Percentiles rank a stretch among this genome's conserved stretches.
phyloP scores from a whole-genome alignment of 768 basidiomycete genomes.

The Kwoniella europaea region DNA sequence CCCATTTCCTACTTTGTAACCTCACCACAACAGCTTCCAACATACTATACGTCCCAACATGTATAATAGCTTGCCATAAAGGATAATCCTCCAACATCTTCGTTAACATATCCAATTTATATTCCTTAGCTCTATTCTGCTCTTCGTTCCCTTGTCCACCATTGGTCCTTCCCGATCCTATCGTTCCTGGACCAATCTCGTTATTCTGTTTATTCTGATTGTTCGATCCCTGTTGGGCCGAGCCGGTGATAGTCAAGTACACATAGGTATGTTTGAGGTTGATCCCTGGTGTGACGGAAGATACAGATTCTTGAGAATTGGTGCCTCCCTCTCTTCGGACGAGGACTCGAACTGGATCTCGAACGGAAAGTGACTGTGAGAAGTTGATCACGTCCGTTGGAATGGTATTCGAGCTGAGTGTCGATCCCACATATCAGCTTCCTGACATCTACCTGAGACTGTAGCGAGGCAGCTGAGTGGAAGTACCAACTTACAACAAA shows the following conservation, averaged over 20 bases:
- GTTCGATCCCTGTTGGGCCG: conserved; percentile 65
- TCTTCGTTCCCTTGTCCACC: conserved; percentile 45
- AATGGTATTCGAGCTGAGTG: conserved; percentile 93
- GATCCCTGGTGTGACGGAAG: conserved; percentile 51
- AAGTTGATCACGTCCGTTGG: conserved; percentile 89
- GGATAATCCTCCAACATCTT: conserved; percentile 68
- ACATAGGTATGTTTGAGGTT: conserved; percentile 89
- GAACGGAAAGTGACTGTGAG: conserved; percentile 86
- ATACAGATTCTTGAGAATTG: conserved; percentile 54
- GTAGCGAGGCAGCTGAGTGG: not conserved
- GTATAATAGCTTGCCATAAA: conserved; percentile 57
- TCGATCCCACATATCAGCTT: conserved; percentile 70
- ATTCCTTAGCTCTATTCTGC: conserved; percentile 55
- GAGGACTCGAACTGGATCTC: conserved; percentile 96
- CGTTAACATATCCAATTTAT: conserved; percentile 75
- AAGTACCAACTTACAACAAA: conserved; percentile 48
- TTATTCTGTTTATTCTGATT: conserved; percentile 61
- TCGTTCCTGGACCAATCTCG: conserved; percentile 68
- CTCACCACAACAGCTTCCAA: conserved; percentile 56
- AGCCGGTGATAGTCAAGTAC: conserved; percentile 86
- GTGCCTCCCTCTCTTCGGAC: conserved; percentile 70
- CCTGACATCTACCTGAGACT: too few species aligned
- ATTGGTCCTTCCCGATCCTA: conserved; percentile 78
- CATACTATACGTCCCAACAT: conserved; percentile 53
- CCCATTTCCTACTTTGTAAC: conserved; percentile 78